These are phyloP conservation scores for Exserohilum turcica DNA, from an alignment of 2,329 filamentous ascomycete species.

Conservation along the genomic window DNA sequence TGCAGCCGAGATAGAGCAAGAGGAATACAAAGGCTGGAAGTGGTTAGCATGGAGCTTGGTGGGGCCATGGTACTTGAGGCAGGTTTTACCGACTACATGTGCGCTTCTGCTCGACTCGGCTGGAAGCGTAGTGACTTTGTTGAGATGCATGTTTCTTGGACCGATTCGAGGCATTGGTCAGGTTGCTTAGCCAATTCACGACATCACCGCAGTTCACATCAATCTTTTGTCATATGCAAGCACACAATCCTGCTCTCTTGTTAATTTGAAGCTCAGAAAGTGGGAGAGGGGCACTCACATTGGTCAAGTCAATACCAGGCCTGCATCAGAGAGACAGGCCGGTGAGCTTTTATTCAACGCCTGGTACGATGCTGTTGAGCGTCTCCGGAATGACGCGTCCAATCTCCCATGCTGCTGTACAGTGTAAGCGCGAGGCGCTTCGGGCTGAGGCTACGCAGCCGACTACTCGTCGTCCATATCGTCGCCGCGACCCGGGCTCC, in stretches of 20 bases:
- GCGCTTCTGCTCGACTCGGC: not conserved
- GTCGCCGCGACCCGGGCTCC: slow-evolving; percentile 51
- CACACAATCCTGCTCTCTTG: not conserved
- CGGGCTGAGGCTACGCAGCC: not conserved
- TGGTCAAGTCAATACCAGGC: slow-evolving; percentile 18
- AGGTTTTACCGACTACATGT: not conserved
- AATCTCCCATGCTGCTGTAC: not conserved
- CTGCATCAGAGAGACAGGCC: slow-evolving; percentile 19
- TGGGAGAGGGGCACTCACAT: slow-evolving; percentile 16
- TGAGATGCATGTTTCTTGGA: not conserved
- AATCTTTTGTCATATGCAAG: not conserved
- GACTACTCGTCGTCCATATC: slow-evolving; percentile 35
- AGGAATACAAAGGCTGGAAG: not conserved
- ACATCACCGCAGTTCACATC: slow-evolving; percentile 3
- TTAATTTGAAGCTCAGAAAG: slow-evolving; percentile 1
- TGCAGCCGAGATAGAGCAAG: no score
- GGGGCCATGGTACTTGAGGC: not conserved
- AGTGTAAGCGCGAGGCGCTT: not conserved
- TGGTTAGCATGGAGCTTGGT: not conserved
- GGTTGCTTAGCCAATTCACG: not conserved
- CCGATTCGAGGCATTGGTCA: not conserved
- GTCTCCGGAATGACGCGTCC: not conserved
- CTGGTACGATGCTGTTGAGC: not conserved
- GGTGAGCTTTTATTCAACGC: slow-evolving; percentile 19
- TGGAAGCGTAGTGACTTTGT: not conserved